Evolutionary conservation across 306 rosid genomes (phyloP).

Genomic region (Corylus avellana): DNA sequence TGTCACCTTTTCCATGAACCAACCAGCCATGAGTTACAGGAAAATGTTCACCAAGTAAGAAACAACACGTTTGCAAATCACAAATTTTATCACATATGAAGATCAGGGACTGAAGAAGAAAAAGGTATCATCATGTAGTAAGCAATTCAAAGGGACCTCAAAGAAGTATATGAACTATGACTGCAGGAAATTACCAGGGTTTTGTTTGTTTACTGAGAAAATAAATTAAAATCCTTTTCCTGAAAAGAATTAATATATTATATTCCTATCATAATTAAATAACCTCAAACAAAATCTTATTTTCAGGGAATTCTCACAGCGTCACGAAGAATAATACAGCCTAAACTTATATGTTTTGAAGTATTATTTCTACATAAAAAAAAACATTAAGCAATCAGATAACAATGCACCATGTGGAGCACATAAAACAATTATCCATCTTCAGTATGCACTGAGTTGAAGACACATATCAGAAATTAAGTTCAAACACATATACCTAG

Average conservation of each 20-base stretch:
- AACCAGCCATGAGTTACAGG: background rate
- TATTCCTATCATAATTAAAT: background rate
- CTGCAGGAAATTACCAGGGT: background rate
- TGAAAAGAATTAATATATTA: background rate
- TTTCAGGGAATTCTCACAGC: background rate
- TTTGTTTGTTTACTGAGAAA: background rate
- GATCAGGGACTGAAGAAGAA: background rate
- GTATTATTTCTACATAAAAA: background rate
- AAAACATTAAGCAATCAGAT: background rate
- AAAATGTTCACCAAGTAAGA: background rate
- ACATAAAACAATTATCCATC: background rate
- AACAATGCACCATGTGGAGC: background rate
- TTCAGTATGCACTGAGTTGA: background rate
- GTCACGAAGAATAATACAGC: background rate
- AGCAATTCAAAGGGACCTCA: background rate
- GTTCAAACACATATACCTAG: background rate
- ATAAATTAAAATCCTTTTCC: background rate
- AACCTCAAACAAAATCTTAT: background rate
- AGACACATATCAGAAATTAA: slow-evolving; percentile 17
- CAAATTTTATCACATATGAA: background rate
- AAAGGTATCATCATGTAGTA: background rate
- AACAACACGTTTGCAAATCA: background rate
- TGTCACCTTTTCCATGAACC: background rate
- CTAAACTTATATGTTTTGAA: background rate
- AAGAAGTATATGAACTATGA: background rate